These are phyloP conservation scores for Penicillium hordei DNA, from an alignment of 2,329 filamentous ascomycete species.

Conservation along the genomic window DNA sequence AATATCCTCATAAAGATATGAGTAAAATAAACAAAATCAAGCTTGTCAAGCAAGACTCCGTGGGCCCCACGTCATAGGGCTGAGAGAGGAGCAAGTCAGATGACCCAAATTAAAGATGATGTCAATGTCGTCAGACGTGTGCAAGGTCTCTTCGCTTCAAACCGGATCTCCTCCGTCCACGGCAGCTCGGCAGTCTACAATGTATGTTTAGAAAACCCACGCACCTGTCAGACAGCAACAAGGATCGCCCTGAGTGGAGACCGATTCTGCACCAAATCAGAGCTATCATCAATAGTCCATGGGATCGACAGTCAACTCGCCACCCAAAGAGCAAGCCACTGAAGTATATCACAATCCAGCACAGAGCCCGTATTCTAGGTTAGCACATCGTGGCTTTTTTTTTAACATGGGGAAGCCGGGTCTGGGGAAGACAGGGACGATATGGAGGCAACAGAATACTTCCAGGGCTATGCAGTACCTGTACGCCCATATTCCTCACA, in stretches of 20 bases:
- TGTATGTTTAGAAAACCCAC: not conserved
- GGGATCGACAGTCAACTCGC: conserved; percentile 2
- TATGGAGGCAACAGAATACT: not conserved
- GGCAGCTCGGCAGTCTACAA: not conserved
- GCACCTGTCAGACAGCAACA: conserved; percentile 5
- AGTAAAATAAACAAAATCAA: not conserved
- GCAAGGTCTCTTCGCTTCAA: not conserved
- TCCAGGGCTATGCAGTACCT: not conserved
- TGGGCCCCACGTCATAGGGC: conserved; percentile 25
- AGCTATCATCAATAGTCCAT: not conserved
- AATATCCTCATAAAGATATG: not conserved
- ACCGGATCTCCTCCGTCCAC: not conserved
- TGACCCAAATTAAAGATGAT: conserved; percentile 1
- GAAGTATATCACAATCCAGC: not conserved
- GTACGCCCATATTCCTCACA: not conserved
- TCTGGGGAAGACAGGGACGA: conserved; percentile 1
- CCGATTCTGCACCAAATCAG: conserved; percentile 1
- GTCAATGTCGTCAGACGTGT: conserved; percentile 1
- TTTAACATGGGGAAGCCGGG: not conserved
- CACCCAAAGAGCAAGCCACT: not conserved
- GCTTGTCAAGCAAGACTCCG: not conserved
- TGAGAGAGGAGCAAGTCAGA: conserved; percentile 13
- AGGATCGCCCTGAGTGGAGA: conserved; percentile 13
- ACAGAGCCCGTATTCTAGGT: not conserved
- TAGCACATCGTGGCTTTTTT: not conserved